Base-by-base conservation (phyloP, 345 rosid genomes). In the Acer negundo region DNA sequence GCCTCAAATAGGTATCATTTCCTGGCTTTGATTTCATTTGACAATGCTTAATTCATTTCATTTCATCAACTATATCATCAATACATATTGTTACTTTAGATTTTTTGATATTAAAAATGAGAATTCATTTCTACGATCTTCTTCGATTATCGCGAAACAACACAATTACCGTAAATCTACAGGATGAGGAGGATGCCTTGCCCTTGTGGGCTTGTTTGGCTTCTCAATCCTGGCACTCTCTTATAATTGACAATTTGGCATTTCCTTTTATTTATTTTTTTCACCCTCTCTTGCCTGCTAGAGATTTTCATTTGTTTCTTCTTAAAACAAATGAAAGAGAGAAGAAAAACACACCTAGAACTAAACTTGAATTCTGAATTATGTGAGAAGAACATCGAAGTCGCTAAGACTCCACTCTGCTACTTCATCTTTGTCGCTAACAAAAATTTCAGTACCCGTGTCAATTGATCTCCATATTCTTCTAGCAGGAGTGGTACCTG, bases 401-500 rank as follows among this genome's bases (percentile, higher is more conserved):
- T 89, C 91, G 62, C 86, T 86, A 49, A 90, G 74, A 64, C 77
- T 77, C 92, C 95, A 88, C 71, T 92, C 95, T 42, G 91, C 93
- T 56, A 76, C 80, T 79, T 87, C 92, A 44, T 84, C 85, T 77
- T 78, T 63, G 44, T 70, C 35, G 26, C 86, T 86, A 9, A 83
- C 75, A 56, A 84, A 89, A 76, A 90, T 85, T 81, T 90, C 92
- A 0, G 95, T 90, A 49, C 95, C 97, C 72, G 76, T 75, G 70
- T 92, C 89, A 6, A 92, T 77, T 15, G 97, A 89, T 62, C 90
- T 83, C 93, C 97, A 90, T 15, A 86, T 81, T 78, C 97, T 90
- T 85, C 86, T 87, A 15, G 87, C 96, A 6, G 86, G 92, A 70
- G 23, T 46, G 55, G 90, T 87, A 38, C 79, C 88, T 28, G 91